Evolutionary conservation across 495 filamentous ascomycete species (phyloP), one percentile per base, ranked within the genome.

Genomic region (Chaetomium tenue): DNA sequence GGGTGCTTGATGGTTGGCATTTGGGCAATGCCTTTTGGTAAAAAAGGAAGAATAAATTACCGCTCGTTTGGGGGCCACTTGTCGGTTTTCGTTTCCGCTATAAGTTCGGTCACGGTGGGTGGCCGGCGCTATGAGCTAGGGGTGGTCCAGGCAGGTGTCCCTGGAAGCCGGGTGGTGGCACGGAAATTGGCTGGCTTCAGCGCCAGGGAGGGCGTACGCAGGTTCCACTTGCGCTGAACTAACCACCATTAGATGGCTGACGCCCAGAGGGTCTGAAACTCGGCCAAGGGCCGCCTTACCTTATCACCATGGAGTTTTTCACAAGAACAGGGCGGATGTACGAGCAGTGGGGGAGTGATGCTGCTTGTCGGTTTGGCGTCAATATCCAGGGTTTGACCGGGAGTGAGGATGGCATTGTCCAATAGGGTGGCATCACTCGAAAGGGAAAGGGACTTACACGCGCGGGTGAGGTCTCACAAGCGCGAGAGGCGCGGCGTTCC

Each of bases 1-100:
- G 69, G 68, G 66, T 72, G 72, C 40, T 73, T 75, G 64, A 78
- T 66, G 70, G 71, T 71, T 66, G 79, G 78, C 78, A 81, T 82
- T 47, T 58, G 55, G 22, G 47, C 46, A 48, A 33, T 15, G 56
- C 58, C 72, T 77, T 70, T 74, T 70, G 67, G 58, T 73, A 23
- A 57, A 46, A 72, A 60, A 58, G 67, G 69, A 63, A 30, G 67
- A 70, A 72, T 63, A 68, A 62, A 70, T 62, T 69, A 67, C 61
- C 59, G 67, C 65, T 53, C 64, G 47, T 44, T 63, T 42, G 65
- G 66, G 62, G 58, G 65, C 23, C 51, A 30, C 37, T 26, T 26
- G 61, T 63, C 61, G 58, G 37, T 23, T n/a, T 7, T 30, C 44
- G 60, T 20, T 37, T 66, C 48, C 67, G 62, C 65, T 70, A 65